phyloP scores from a whole-genome alignment of 2,329 filamentous ascomycete species.

The Aspergillus cejpii region DNA sequence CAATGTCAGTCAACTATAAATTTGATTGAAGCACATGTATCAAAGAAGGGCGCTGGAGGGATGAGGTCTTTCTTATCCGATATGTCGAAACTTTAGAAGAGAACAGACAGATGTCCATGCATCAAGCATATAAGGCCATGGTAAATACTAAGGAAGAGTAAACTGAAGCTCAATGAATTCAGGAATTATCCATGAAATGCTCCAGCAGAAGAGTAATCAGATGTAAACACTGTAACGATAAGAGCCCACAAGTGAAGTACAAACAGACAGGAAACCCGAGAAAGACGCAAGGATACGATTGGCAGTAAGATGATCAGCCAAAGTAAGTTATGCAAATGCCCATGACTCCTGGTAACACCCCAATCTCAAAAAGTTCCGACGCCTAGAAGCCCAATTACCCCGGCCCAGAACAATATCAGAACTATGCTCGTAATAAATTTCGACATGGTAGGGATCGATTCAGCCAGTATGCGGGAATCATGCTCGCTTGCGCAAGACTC shows the following conservation, averaged over 20 bases:
- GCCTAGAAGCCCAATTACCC: neutral
- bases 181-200: neutral
- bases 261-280: neutral
- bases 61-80: no score
- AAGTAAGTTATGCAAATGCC: neutral
- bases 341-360: neutral
- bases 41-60: no score
- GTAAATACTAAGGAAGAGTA: neutral
- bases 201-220: neutral
- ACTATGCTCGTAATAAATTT: neutral
- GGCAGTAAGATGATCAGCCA: neutral
- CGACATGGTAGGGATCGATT: neutral
- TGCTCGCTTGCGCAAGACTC: slow-evolving; percentile 39
- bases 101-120: no score
- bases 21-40: no score
- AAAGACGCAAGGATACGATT: neutral
- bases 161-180: neutral
- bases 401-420: neutral
- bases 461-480: slow-evolving; percentile 13
- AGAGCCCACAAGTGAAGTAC: neutral
- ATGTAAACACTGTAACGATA: neutral
- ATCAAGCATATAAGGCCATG: no score
- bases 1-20: no score
- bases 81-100: no score
- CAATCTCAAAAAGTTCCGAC: neutral